phyloP scores from a whole-genome alignment of 2,329 filamentous ascomycete species.

The Pleurostoma richardsiae region DNA sequence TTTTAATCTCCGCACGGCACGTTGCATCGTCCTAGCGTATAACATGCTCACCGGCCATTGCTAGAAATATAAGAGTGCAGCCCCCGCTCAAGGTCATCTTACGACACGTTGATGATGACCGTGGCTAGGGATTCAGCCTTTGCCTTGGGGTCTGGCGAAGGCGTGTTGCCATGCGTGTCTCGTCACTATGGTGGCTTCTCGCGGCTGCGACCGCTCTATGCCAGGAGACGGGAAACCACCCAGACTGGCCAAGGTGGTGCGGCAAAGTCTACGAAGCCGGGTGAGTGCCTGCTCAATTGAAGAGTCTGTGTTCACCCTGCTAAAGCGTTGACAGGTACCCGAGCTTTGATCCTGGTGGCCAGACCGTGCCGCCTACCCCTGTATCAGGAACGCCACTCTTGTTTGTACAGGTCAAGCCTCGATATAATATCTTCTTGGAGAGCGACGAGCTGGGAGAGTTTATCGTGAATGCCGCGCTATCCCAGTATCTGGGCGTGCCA shows the following conservation, averaged over 20 bases:
- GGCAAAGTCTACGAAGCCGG: background rate
- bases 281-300: background rate
- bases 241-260: background rate
- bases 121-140: too few species aligned
- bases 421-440: conserved; percentile 40
- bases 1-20: too few species aligned
- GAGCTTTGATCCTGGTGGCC: background rate
- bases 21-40: too few species aligned
- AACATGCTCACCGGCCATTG: too few species aligned
- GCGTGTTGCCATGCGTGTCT: background rate
- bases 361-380: background rate
- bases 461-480: conserved; percentile 35
- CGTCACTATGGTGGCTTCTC: background rate
- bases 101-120: too few species aligned
- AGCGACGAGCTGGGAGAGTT: conserved; percentile 34
- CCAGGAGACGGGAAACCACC: background rate
- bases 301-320: background rate
- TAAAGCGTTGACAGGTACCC: background rate
- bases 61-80: too few species aligned
- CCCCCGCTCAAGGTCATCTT: too few species aligned
- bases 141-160: too few species aligned
- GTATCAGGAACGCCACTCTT: conserved; percentile 23
- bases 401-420: conserved; percentile 36
- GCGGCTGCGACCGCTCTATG: background rate
- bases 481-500: conserved; percentile 30